phyloP scores from a whole-genome alignment of 192 early-diverging fungal species.

The Chytriomyces sp. region DNA sequence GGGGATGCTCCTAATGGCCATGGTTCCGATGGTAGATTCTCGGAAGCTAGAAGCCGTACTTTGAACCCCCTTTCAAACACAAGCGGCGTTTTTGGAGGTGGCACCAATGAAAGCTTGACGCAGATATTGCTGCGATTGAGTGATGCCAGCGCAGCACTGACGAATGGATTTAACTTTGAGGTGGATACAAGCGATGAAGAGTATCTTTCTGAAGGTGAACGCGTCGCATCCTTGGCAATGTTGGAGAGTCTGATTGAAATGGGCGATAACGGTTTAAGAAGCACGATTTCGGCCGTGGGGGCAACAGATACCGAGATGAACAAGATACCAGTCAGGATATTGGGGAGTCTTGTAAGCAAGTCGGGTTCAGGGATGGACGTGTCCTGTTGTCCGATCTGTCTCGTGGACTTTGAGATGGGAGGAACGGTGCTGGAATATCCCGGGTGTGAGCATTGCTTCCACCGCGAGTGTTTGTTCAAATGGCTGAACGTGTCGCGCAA shows the following conservation, averaged over 20 bases:
- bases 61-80: too few relatives aligned
- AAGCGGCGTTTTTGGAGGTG: neutral
- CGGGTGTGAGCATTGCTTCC: slow-evolving; percentile 26
- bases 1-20: neutral
- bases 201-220: neutral
- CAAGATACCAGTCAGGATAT: slow-evolving; percentile 12
- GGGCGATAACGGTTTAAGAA: neutral
- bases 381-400: slow-evolving; percentile 34
- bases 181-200: neutral
- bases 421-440: slow-evolving; percentile 28
- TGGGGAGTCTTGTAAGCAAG: neutral
- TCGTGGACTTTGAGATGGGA: slow-evolving; percentile 31
- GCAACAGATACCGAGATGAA: slow-evolving; percentile 8
- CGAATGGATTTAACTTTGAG: neutral
- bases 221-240: slow-evolving; percentile 8
- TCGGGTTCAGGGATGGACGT: neutral
- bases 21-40: neutral
- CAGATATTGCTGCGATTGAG: slow-evolving; percentile 1
- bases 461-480: slow-evolving; percentile 17
- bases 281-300: neutral
- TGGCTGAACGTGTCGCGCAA: slow-evolving; percentile 26
- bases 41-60: neutral
- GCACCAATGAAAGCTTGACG: neutral
- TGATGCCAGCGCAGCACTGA: neutral
- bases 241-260: slow-evolving; percentile 18